A percentile compares a stretch with the other conserved stretches of the same genome.
These are phyloP conservation scores for Penicillium sp. DNA, from an alignment of 2,329 filamentous ascomycete species.

Conservation along the genomic window DNA sequence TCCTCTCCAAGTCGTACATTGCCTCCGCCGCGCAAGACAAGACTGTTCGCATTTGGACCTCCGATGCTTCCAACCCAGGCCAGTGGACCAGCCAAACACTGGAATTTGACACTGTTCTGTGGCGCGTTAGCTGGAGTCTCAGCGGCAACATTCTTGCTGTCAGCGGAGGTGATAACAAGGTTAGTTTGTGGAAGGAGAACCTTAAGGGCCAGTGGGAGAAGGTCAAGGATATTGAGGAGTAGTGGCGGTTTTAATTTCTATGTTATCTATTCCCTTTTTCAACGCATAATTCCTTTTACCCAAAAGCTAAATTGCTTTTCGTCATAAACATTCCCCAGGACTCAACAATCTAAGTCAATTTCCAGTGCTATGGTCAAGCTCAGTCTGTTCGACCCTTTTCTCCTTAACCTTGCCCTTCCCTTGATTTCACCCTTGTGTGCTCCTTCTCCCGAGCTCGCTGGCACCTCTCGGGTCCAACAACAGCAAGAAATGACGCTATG, in stretches of 20 bases:
- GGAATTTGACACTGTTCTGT: slow-evolving; percentile 83
- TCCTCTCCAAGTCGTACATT: slow-evolving; percentile 94
- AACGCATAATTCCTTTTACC: slow-evolving; percentile 12
- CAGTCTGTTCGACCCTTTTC: not conserved
- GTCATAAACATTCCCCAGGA: not conserved
- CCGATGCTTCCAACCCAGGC: slow-evolving; percentile 62
- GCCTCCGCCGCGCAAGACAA: slow-evolving; percentile 94
- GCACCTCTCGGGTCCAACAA: not conserved
- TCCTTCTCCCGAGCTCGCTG: not conserved
- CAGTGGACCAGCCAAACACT: slow-evolving; percentile 85
- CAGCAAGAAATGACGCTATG: not conserved
- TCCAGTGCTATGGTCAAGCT: not conserved
- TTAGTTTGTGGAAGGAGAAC: slow-evolving; percentile 98
- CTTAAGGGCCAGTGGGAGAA: slow-evolving; percentile 95
- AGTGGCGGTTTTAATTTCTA: slow-evolving; percentile 16
- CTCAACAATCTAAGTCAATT: not conserved
- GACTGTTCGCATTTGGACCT: slow-evolving; percentile 96
- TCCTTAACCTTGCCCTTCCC: not conserved
- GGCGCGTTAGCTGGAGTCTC: slow-evolving; percentile 97
- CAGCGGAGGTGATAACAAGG: slow-evolving; percentile 92
- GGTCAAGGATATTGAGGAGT: slow-evolving; percentile 95
- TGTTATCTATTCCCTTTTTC: slow-evolving; percentile 18
- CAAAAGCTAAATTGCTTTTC: slow-evolving; percentile 1
- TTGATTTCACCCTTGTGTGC: too few species aligned
- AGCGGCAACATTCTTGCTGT: slow-evolving; percentile 95